Conservation (phyloP, 176 grass and related monocot species). For the Zea mays region DNA sequence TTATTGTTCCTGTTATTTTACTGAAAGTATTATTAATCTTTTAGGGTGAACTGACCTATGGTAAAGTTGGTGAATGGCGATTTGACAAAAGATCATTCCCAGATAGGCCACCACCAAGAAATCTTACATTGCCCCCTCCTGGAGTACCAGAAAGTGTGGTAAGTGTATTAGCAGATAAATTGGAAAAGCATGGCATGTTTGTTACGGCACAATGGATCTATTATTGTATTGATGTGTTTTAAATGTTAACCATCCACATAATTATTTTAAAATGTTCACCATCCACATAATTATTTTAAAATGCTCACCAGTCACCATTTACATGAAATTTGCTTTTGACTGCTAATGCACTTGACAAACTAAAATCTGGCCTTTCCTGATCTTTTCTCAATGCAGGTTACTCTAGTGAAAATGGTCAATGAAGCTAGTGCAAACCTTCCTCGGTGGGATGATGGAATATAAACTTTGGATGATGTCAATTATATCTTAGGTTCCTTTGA, state of each 20-base stretch:
- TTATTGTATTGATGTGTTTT: background rate
- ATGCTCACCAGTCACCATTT: background rate
- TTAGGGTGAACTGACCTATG: constrained; percentile 81
- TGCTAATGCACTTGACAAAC: background rate
- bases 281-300: background rate
- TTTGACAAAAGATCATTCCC: constrained; percentile 83
- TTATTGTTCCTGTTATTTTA: background rate
- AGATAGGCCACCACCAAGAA: constrained; percentile 70
- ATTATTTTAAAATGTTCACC: background rate
- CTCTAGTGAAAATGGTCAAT: constrained; percentile 83
- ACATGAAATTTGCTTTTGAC: background rate
- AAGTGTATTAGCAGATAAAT: constrained; percentile 39
- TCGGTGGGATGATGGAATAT: constrained; percentile 77
- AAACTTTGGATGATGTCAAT: constrained; percentile 10
- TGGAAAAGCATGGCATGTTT: background rate
- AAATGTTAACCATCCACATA: background rate
- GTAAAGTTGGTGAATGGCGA: constrained; percentile 79
- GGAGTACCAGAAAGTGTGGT: constrained; percentile 99
- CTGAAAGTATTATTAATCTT: constrained; percentile 19
- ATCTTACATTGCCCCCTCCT: constrained; percentile 80
- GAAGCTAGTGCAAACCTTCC: constrained; percentile 85
- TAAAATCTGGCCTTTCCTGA: background rate
- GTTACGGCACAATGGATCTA: background rate
- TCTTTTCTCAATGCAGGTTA: constrained; percentile 49
- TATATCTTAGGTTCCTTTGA: constrained; percentile 6